phyloP scores from a whole-genome alignment of 108 stramenopile species.

The Cyclotella baltica region DNA sequence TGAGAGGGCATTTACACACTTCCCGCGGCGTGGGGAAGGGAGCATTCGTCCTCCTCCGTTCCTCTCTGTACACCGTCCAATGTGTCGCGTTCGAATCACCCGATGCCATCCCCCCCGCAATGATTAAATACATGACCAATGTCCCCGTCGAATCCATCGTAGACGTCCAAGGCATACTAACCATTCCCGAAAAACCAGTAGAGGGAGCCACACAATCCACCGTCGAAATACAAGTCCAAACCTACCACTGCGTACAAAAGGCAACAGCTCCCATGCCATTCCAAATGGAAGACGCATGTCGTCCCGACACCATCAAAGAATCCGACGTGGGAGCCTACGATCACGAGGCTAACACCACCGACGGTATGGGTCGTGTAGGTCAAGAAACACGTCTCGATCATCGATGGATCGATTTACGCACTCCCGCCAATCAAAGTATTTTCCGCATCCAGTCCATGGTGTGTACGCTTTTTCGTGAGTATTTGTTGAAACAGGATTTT shows the following conservation, averaged over 20 bases:
- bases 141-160: conserved; percentile 94
- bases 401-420: conserved; percentile 98
- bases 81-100: conserved; percentile 87
- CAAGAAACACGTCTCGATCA: conserved; percentile 94
- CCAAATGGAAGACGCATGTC: conserved; percentile 97
- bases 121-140: conserved; percentile 96
- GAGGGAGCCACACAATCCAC: conserved; percentile 92
- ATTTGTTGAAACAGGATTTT: conserved; percentile 89
- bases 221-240: conserved; percentile 91
- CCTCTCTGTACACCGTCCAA: conserved; percentile 92
- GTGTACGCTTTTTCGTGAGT: conserved; percentile 94
- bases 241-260: conserved; percentile 90
- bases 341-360: conserved; percentile 71
- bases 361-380: conserved; percentile 79
- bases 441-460: conserved; percentile 97
- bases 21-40: conserved; percentile 93
- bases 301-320: conserved; percentile 87
- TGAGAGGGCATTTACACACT: conserved; percentile 91
- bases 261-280: conserved; percentile 91
- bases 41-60: conserved; percentile 94
- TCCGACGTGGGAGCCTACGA: conserved; percentile 87
- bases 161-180: conserved; percentile 89
- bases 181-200: conserved; percentile 83
- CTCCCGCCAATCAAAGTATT: conserved; percentile 98
- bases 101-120: conserved; percentile 73